phyloP scores from a whole-genome alignment of 495 filamentous ascomycete genomes.

The Aspergillus nidulans region DNA sequence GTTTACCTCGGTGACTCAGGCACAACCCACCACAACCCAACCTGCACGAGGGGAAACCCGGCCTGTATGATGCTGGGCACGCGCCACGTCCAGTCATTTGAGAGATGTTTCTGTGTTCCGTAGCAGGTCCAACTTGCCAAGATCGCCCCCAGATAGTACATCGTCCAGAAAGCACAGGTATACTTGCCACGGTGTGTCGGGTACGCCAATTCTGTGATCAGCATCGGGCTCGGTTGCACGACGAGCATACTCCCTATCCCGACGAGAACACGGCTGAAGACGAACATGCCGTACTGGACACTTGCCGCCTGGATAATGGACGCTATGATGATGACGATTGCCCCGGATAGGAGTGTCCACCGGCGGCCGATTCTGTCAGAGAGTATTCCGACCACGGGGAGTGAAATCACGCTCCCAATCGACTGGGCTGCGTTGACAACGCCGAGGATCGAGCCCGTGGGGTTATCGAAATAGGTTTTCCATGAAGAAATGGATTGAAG shows the following conservation, averaged over 20 bases:
- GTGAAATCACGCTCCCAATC: not conserved
- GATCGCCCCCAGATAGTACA: slow-evolving; percentile 54
- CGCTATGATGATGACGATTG: not conserved
- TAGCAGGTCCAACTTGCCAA: slow-evolving; percentile 29
- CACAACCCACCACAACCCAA: slow-evolving; percentile 37
- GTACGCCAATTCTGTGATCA: slow-evolving; percentile 59
- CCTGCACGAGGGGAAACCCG: slow-evolving; percentile 35
- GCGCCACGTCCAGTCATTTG: slow-evolving; percentile 43
- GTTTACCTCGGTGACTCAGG: slow-evolving; percentile 39
- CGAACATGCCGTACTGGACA: not conserved
- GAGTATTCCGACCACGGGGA: not conserved
- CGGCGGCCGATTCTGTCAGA: not conserved
- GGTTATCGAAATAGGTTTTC: not conserved
- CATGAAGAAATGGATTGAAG: not conserved
- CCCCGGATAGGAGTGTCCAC: not conserved
- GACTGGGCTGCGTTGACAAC: not conserved
- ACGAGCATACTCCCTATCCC: not conserved
- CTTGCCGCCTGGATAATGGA: not conserved
- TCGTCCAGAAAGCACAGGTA: slow-evolving; percentile 53
- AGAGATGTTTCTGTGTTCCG: slow-evolving; percentile 25
- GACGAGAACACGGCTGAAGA: not conserved
- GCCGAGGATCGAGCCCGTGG: not conserved
- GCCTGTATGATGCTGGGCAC: slow-evolving; percentile 41
- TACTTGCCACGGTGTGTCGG: slow-evolving; percentile 58
- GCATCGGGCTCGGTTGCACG: slow-evolving; percentile 40